These are phyloP conservation scores for Candida oleophila DNA, from an alignment of 805 yeast species.

Conservation along the genomic window DNA sequence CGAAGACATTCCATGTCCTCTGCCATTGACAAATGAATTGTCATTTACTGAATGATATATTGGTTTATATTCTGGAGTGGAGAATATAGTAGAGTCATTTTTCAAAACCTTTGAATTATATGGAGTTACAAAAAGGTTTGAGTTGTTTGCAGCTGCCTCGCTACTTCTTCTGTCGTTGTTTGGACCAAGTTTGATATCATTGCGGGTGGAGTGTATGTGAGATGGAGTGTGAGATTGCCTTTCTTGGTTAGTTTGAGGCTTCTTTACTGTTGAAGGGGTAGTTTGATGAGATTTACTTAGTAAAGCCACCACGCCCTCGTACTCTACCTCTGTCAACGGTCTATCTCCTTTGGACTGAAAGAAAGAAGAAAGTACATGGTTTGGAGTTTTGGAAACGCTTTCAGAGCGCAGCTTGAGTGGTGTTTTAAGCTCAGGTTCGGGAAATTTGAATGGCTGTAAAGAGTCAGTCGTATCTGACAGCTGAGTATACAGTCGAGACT, in stretches of 20 bases:
- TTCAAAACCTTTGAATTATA: constrained; percentile 28
- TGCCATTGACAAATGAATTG: constrained; percentile 7
- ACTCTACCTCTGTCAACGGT: constrained; percentile 73
- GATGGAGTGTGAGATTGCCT: not conserved
- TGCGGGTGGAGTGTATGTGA: not conserved
- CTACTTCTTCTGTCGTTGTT: not conserved
- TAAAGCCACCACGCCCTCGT: constrained; percentile 78
- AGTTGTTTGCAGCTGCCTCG: not conserved
- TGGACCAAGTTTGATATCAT: not conserved
- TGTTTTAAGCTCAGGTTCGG: constrained; percentile 11
- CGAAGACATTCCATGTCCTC: constrained; percentile 11
- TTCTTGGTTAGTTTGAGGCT: not conserved
- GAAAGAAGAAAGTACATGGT: constrained; percentile 64
- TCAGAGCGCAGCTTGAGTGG: constrained; percentile 9
- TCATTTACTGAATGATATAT: constrained; percentile 32
- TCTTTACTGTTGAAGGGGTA: constrained; percentile 3
- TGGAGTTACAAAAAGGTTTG: constrained; percentile 21
- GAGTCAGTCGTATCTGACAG: not conserved
- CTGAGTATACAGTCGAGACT: constrained; percentile 1
- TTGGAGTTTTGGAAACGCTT: constrained; percentile 25
- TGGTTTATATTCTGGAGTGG: constrained; percentile 40
- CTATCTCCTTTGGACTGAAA: constrained; percentile 71
- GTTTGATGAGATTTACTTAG: constrained; percentile 20
- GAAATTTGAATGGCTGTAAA: constrained; percentile 7
- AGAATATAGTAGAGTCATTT: constrained; percentile 18